Evolutionary conservation across 1,139 yeast genomes (phyloP), one percentile per base, ranked within the genome.

Genomic region (Pichia sp.): DNA sequence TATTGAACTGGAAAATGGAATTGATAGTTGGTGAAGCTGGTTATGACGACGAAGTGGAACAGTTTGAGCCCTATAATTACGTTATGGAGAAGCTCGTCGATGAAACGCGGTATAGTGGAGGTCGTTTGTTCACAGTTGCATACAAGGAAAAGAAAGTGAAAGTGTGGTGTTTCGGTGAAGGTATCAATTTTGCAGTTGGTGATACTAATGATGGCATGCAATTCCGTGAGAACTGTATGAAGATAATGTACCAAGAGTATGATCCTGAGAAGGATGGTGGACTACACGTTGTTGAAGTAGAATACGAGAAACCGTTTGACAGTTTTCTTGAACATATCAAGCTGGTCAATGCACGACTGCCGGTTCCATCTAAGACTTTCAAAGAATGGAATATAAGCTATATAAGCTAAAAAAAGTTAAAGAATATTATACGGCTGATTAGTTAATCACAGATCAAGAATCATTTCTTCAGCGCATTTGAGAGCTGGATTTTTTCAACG

Each of bases 1-100:
- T 83, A 0, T 65, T 66, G 58, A 83, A 82, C 51, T 83, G 94
- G 93, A 64, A 66, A 26, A 38, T 81, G 1, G 39, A 42, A 4
- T 48, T 77, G n/a, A 36, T 38, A 3, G 58, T 19, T 3, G 34
- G 37, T 23, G 14, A n/a, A 23, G 14, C 8, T 7, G 8, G n/a
- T 13, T n/a, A 23, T 4, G 17, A 20, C 7, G 7, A 5, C 7
- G 6, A 15, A 18, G 6, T 10, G n/a, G 30, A 28, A 1, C 30
- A 34, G 3, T 28, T 29, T 2, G 51, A 46, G 12, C 36, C 59
- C 1, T 50, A 42, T 35, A 25, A 45, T 12, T 52, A 44, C 33
- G 46, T 53, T 3, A 50, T 44, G 18, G 39, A 40, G 2, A 38
- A 44, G 10, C 32, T 59, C 4, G 29, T 50, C 3, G 60, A 58